These are phyloP conservation scores for Tillandsia leiboldiana DNA, from an alignment of 176 grass and related monocot genomes.

Conservation along the genomic window DNA sequence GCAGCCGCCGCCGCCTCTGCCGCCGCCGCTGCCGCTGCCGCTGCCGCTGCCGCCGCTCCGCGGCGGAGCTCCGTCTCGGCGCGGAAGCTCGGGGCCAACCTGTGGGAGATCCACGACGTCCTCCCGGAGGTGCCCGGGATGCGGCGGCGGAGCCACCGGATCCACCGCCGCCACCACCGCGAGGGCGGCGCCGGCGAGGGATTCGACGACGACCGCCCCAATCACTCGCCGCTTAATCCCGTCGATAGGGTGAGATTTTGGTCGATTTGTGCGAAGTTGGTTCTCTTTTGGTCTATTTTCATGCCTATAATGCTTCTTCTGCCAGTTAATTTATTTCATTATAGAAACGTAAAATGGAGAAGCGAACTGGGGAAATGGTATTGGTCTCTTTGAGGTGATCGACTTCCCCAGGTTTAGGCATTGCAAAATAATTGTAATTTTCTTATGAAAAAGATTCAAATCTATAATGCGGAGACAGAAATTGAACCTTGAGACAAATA, in stretches of 20 bases:
- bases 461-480: no score
- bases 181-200: slow-evolving; percentile 24
- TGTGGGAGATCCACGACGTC: slow-evolving; percentile 86
- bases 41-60: slow-evolving; percentile 6
- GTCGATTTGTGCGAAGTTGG: neutral
- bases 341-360: neutral
- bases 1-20: neutral
- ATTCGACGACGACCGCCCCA: neutral
- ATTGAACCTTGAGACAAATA: no score
- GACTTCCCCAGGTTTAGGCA: neutral
- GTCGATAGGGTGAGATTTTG: slow-evolving; percentile 49
- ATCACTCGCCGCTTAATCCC: neutral
- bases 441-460: neutral
- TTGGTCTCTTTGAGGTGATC: neutral
- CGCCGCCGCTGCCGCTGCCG: neutral
- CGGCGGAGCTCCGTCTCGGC: slow-evolving; percentile 62
- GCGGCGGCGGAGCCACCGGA: slow-evolving; percentile 20
- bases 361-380: neutral
- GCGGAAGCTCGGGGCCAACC: slow-evolving; percentile 73
- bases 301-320: neutral
- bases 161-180: slow-evolving; percentile 28
- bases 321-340: neutral
- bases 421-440: neutral
- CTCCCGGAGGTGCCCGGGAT: neutral
- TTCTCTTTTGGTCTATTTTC: neutral